phyloP scores from a whole-genome alignment of 495 filamentous ascomycete species.

The Tuber magnatum region DNA sequence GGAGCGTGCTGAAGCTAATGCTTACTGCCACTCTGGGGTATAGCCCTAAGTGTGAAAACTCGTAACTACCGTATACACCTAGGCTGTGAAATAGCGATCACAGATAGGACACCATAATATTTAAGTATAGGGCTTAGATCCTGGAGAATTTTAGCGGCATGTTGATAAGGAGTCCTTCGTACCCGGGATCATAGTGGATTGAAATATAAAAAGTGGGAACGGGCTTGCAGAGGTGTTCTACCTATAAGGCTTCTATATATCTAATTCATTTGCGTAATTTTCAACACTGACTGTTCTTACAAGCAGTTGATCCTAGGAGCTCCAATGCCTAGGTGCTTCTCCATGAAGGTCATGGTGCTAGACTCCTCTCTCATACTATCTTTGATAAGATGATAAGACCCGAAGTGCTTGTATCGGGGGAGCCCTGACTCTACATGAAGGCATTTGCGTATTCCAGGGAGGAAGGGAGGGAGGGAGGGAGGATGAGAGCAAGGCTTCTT shows the following conservation, averaged over 20 bases:
- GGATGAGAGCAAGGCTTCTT: neutral
- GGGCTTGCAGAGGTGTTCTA: neutral
- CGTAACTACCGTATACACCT: neutral
- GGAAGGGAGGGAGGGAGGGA: neutral
- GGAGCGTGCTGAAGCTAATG: neutral
- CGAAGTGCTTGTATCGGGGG: neutral
- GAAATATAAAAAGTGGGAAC: neutral
- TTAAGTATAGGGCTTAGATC: neutral
- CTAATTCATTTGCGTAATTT: neutral
- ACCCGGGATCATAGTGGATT: neutral
- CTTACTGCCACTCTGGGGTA: neutral
- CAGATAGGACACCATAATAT: neutral
- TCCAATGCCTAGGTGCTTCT: neutral
- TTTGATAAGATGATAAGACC: neutral
- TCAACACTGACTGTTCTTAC: neutral
- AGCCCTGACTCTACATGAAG: neutral
- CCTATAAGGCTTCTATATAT: neutral
- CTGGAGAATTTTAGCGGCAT: neutral
- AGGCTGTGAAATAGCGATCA: neutral
- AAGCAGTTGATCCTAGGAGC: neutral
- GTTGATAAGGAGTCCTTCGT: neutral
- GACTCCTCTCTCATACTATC: neutral
- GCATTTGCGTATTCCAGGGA: neutral
- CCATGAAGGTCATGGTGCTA: neutral
- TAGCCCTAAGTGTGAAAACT: neutral